Evolutionary conservation across 306 rosid species (phyloP), one percentile per base, ranked within the genome.

Genomic region (Castanea sativa): DNA sequence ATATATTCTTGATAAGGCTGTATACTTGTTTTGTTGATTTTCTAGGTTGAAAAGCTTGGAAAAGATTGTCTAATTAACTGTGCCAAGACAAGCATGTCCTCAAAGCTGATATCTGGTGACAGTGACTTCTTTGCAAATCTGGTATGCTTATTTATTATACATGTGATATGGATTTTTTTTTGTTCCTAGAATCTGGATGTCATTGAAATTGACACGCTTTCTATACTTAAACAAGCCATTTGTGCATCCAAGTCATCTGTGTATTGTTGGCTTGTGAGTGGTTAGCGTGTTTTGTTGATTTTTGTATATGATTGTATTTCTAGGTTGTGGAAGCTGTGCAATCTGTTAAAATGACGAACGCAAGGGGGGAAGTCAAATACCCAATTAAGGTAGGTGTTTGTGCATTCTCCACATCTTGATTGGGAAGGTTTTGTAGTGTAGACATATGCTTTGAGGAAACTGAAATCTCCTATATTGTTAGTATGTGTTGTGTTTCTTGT

Each of bases 51-150:
- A 32, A 93, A 91, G 89, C 94, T 93, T 60, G 99, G 98, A 78
- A 96, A 90, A 80, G 98, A 91, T 72, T 89, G 96, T 69, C 81
- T 96, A 6, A 67, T 90, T 20, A 96, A 96, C 79, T 96, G 98
- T 83, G 99, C 99, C 76, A 96, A 90, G 93, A 96, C 98, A 83
- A 90, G 98, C 88, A 96, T 96, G 98, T 96, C 99, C 73, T 93
- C 99, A 45, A 96, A 96, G 91, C 87, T 96, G 93, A 96, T 96
- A 80, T 89, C 96, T n/a, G 91, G 92, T 41, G 99, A 96, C 76
- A 85, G 97, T 71, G 97, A 91, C 80, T 93, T 90, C 91, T 96
- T 96, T 85, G 97, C 97, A 19, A 88, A 82, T 79, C 83, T 96
- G 97, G 99, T 96, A 93, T 55, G 91, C 72, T 56, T 63, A 74